Base-by-base conservation (phyloP, 805 yeast species). In the Metschnikowia orientalis region DNA sequence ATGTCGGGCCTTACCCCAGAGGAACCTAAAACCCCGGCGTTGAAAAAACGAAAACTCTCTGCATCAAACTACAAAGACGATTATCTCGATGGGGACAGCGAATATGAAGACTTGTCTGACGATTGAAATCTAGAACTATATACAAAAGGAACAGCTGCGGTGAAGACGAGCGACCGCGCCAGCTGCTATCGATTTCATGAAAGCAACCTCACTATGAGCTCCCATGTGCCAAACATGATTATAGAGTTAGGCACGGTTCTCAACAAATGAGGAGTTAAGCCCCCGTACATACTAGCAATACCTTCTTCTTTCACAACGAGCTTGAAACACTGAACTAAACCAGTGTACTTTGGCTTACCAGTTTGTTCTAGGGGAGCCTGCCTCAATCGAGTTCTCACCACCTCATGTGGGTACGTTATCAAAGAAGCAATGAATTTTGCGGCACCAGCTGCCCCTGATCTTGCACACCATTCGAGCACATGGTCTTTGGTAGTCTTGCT, bases 191-290 rank as follows among this genome's bases (percentile, higher is more conserved):
- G 14, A 18, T 23, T 28, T 27, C 29, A 44, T 13, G 48, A 44
- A 35, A 63, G 57, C 29, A 63, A 46, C 36, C 68, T 48, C 8
- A 66, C 71, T 16, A 66, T 65, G 21, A 92, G 57, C 55, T 92
- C 99, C 97, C 97, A 92, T 3, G 97, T 89, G 28, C 99, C 98
- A 67, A 92, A 92, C 98, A 92, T 92, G 48, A 92, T 90, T 55
- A 92, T 88, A 52, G 95, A 84, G 61, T 92, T 92, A 3, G 99
- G 99, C 32, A 92, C 98, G 0, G 98, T 92, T 60, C 98, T 77
- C 65, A 92, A 73, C 51, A 92, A 66, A 61, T 92, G 99, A 4
- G 99, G 97, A 2, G 99, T 92, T 50, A 92, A 69, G 1, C 99
- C 99, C 35, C 99, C 96, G 56, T 92, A 92, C 87, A 92, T 83